Evolutionary conservation across 2,329 filamentous ascomycete genomes (phyloP).

Genomic region (Neopestalotiopsis sp.): DNA sequence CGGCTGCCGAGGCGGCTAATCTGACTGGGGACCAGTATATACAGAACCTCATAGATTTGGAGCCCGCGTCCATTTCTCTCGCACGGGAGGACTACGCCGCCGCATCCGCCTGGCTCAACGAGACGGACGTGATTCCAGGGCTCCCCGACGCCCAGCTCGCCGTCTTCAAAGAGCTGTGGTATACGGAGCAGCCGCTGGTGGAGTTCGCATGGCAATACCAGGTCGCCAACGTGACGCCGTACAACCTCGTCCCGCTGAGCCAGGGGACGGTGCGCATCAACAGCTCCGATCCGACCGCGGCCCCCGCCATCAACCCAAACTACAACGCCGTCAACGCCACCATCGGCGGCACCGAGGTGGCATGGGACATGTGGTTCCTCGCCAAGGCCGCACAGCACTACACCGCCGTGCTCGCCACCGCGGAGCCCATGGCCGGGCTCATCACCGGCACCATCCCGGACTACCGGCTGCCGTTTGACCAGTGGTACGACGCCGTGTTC

Average conservation of each 20-base stretch:
- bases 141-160: not conserved
- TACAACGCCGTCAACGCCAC: slow-evolving; percentile 19
- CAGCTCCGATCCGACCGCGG: slow-evolving; percentile 17
- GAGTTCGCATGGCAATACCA: slow-evolving; percentile 20
- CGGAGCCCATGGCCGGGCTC: slow-evolving; percentile 17
- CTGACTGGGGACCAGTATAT: slow-evolving; percentile 18
- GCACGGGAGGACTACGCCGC: slow-evolving; percentile 13
- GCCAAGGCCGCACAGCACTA: slow-evolving; percentile 19
- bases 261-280: slow-evolving; percentile 20
- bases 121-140: slow-evolving; percentile 15
- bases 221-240: slow-evolving; percentile 19
- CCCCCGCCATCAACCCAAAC: slow-evolving; percentile 19
- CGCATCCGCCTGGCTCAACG: slow-evolving; percentile 18
- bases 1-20: not conserved
- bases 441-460: slow-evolving; percentile 12
- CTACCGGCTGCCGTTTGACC: slow-evolving; percentile 15
- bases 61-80: not conserved
- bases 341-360: slow-evolving; percentile 18
- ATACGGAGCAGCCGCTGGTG: slow-evolving; percentile 16
- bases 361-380: slow-evolving; percentile 22
- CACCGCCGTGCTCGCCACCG: slow-evolving; percentile 17
- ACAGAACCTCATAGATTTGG: not conserved
- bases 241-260: slow-evolving; percentile 18
- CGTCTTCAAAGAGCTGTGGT: slow-evolving; percentile 20
- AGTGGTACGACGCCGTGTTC: slow-evolving; percentile 14